These are phyloP conservation scores for Sistotremastrum suecicum DNA, from an alignment of 768 basidiomycete genomes.

Conservation along the genomic window DNA sequence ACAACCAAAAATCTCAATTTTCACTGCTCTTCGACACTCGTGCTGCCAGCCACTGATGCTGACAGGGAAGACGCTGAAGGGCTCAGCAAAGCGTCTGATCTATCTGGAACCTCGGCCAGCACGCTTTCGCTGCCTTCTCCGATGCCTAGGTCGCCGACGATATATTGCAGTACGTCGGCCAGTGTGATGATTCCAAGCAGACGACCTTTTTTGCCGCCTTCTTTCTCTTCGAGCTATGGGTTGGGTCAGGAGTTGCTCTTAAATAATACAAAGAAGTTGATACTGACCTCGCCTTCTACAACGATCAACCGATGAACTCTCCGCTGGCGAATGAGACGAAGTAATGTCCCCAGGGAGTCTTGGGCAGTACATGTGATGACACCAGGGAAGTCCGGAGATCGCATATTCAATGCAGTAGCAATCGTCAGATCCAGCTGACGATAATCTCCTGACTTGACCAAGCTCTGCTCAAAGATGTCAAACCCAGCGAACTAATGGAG, in stretches of 20 bases:
- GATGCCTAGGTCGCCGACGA: constrained; percentile 48
- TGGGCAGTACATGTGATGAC: constrained; percentile 90
- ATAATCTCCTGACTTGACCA: constrained; percentile 88
- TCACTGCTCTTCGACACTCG: too few relatives aligned
- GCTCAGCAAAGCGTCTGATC: too few relatives aligned
- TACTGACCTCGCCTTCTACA: constrained; percentile 73
- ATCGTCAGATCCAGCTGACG: constrained; percentile 93
- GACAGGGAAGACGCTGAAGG: too few relatives aligned
- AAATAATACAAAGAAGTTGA: neutral
- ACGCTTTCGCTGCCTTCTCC: constrained; percentile 25
- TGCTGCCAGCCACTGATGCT: too few relatives aligned
- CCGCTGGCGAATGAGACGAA: constrained; percentile 85
- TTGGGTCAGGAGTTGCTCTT: neutral
- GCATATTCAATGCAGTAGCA: constrained; percentile 80
- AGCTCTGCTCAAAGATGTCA: constrained; percentile 40
- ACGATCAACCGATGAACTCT: constrained; percentile 92
- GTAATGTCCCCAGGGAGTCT: constrained; percentile 81
- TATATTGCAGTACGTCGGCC: constrained; percentile 75
- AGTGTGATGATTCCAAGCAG: constrained; percentile 79
- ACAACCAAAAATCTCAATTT: too few relatives aligned
- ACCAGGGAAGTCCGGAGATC: constrained; percentile 90
- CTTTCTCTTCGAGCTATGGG: constrained; percentile 60
- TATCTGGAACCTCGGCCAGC: too few relatives aligned
- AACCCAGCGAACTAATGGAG: constrained; percentile 1
- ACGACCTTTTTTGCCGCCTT: constrained; percentile 70